Evolutionary conservation across 495 filamentous ascomycete species (phyloP).

Genomic region (Aspergillus cavernicola): DNA sequence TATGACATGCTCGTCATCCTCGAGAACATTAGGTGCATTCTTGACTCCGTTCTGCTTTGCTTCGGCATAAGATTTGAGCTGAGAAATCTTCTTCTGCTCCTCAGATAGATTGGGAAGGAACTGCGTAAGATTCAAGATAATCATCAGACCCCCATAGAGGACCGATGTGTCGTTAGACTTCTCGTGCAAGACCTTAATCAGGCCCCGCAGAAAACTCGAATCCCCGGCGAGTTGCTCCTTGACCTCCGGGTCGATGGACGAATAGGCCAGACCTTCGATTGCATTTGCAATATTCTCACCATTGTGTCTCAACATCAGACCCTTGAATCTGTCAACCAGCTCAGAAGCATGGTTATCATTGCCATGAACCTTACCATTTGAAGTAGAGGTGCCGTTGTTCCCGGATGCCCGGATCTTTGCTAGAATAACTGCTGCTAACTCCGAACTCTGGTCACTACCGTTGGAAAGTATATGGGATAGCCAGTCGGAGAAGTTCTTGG

Average conservation of each 20-base stretch:
- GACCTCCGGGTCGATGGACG: constrained; percentile 74
- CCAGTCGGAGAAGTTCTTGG: constrained; percentile 77
- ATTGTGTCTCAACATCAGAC: constrained; percentile 62
- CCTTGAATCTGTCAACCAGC: constrained; percentile 73
- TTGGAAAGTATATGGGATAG: constrained; percentile 72
- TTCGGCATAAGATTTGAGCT: constrained; percentile 92
- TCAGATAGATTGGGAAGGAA: constrained; percentile 79
- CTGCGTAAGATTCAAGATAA: constrained; percentile 75
- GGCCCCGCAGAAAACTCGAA: constrained; percentile 55
- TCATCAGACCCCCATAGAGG: constrained; percentile 79
- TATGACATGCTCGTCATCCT: constrained; percentile 69
- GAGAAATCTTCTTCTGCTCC: constrained; percentile 83
- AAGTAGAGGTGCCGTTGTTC: constrained; percentile 31
- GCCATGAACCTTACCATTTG: constrained; percentile 40
- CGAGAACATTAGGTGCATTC: constrained; percentile 59
- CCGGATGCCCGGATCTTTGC: constrained; percentile 63
- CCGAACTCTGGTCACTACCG: constrained; percentile 58
- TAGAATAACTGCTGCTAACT: constrained; percentile 80
- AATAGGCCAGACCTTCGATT: constrained; percentile 90
- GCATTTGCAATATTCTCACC: constrained; percentile 58
- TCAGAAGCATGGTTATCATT: constrained; percentile 60
- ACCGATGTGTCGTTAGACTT: constrained; percentile 61
- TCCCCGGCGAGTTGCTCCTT: constrained; percentile 76
- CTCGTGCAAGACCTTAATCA: constrained; percentile 62
- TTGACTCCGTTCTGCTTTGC: constrained; percentile 57